phyloP scores from a whole-genome alignment of 2,329 filamentous ascomycete genomes.

The Colletotrichum gigasporum region DNA sequence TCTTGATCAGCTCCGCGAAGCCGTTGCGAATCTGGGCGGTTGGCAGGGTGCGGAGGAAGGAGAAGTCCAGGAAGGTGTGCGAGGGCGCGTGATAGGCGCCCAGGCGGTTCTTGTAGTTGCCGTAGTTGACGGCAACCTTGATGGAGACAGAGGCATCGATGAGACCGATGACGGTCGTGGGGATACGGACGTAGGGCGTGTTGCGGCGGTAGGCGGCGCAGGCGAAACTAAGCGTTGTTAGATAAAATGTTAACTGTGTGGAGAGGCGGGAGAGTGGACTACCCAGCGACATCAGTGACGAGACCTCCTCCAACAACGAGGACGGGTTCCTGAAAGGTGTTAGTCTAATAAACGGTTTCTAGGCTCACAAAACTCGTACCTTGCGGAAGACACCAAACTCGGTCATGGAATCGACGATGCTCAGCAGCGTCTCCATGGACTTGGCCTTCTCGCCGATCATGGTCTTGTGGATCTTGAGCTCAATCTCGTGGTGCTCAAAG shows the following conservation, averaged over 20 bases:
- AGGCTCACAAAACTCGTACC: slow-evolving; percentile 39
- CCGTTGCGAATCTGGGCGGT: slow-evolving; percentile 76
- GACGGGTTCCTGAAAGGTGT: slow-evolving; percentile 62
- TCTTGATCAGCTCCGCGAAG: slow-evolving; percentile 81
- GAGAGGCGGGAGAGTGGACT: slow-evolving; percentile 44
- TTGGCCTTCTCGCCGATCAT: slow-evolving; percentile 82
- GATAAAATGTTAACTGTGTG: not conserved
- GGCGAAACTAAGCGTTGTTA: slow-evolving; percentile 61
- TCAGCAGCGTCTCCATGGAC: slow-evolving; percentile 74
- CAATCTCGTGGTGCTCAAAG: slow-evolving; percentile 71
- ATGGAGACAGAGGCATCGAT: slow-evolving; percentile 81
- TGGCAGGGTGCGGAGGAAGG: slow-evolving; percentile 74
- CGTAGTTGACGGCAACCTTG: slow-evolving; percentile 83
- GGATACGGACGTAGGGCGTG: slow-evolving; percentile 78
- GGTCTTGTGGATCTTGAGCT: slow-evolving; percentile 74
- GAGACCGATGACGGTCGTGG: slow-evolving; percentile 78
- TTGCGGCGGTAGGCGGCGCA: slow-evolving; percentile 77
- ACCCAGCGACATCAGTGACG: slow-evolving; percentile 78
- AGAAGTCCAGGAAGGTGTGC: slow-evolving; percentile 79
- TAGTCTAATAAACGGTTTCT: not conserved
- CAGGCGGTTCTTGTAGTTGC: slow-evolving; percentile 78
- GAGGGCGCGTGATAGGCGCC: slow-evolving; percentile 78
- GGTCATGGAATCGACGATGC: slow-evolving; percentile 78
- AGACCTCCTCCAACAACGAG: slow-evolving; percentile 74
- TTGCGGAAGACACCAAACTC: slow-evolving; percentile 77